These are phyloP conservation scores for Paecilomyces niveus DNA, from an alignment of 2,329 filamentous ascomycete genomes.

Conservation along the genomic window DNA sequence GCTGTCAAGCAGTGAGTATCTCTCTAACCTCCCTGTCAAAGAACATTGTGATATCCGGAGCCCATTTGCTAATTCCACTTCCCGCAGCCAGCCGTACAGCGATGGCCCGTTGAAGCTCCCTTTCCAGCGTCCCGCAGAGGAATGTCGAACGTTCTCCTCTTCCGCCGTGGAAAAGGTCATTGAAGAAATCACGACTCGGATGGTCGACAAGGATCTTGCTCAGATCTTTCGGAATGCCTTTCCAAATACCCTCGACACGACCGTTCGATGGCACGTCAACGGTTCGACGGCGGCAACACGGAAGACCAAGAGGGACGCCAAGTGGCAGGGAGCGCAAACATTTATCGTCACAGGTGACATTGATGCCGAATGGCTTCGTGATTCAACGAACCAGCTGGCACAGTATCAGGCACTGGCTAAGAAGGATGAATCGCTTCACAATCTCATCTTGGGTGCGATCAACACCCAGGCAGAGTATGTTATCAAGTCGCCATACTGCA, in stretches of 20 bases:
- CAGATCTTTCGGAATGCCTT: constrained; percentile 93
- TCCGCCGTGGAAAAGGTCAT: constrained; percentile 84
- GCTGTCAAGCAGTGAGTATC: constrained; percentile 52
- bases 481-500: constrained; percentile 92
- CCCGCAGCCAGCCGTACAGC: constrained; percentile 64
- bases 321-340: constrained; percentile 79
- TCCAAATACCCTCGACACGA: constrained; percentile 85
- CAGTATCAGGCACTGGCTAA: constrained; percentile 83
- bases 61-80: constrained; percentile 4
- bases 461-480: constrained; percentile 95
- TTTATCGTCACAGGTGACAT: constrained; percentile 94
- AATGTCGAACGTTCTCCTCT: constrained; percentile 86
- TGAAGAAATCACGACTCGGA: constrained; percentile 66
- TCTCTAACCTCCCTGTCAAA: neutral
- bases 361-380: constrained; percentile 84
- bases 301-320: constrained; percentile 36
- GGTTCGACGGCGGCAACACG: constrained; percentile 35
- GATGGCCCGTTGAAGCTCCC: constrained; percentile 72
- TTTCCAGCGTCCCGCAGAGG: constrained; percentile 71
- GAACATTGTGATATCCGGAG: neutral
- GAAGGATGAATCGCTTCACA: constrained; percentile 70
- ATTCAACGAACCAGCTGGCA: constrained; percentile 86
- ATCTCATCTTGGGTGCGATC: constrained; percentile 82
- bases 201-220: constrained; percentile 81
- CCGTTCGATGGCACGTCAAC: constrained; percentile 76